phyloP scores from a whole-genome alignment of 108 stramenopile genomes.

The Nitzschia putrida region DNA sequence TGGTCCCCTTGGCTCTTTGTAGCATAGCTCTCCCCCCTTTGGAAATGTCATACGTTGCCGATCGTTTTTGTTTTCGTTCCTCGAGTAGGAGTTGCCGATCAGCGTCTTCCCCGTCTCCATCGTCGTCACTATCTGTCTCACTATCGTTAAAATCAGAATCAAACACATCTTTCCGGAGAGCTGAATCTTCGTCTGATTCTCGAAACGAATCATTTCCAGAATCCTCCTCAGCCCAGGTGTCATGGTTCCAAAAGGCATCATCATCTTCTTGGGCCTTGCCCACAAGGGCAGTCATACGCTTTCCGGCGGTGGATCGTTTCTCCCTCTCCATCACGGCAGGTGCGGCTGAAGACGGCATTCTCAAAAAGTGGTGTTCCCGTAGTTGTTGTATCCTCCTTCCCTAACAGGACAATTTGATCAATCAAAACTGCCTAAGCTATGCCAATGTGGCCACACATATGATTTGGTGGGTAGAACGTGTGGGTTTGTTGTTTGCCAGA shows the following conservation, averaged over 20 bases:
- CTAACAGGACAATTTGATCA: too few relatives aligned
- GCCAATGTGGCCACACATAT: too few relatives aligned
- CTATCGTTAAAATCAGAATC: conserved; percentile 89
- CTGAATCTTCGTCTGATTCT: conserved; percentile 77
- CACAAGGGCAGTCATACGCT: conserved; percentile 67
- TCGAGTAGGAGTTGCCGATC: conserved; percentile 52
- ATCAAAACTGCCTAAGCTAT: too few relatives aligned
- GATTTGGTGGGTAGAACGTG: too few relatives aligned
- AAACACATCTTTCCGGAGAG: conserved; percentile 64
- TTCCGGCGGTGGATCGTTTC: conserved; percentile 79
- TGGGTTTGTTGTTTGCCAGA: too few relatives aligned
- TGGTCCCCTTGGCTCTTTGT: conserved; percentile 43
- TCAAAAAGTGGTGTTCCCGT: too few relatives aligned
- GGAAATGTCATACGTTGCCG: conserved; percentile 38
- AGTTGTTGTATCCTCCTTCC: too few relatives aligned
- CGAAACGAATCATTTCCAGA: conserved; percentile 73
- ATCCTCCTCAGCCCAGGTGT: conserved; percentile 82
- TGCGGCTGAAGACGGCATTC: neutral
- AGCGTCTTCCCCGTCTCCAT: conserved; percentile 55
- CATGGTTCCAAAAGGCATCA: conserved; percentile 83
- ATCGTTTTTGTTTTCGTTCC: conserved; percentile 40
- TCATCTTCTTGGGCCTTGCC: conserved; percentile 82
- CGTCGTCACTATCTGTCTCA: conserved; percentile 69
- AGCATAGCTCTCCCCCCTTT: conserved; percentile 50
- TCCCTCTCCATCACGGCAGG: conserved; percentile 61